Evolutionary conservation across 2,329 filamentous ascomycete genomes (phyloP).

Genomic region (Alternaria sp.): DNA sequence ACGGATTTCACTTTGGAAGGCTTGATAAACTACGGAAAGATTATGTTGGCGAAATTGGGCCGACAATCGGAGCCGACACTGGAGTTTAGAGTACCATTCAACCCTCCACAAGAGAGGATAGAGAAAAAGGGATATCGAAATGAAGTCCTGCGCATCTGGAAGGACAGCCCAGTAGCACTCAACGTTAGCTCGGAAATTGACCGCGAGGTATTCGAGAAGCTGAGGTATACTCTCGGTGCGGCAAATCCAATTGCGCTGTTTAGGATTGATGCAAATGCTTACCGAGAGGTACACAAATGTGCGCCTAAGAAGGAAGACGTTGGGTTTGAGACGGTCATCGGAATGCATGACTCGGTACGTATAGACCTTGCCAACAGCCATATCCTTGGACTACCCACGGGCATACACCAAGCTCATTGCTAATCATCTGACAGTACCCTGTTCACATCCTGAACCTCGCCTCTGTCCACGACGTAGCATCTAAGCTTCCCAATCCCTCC

Average conservation of each 20-base stretch:
- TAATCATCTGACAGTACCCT: conserved; percentile 64
- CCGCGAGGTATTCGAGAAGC: conserved; percentile 66
- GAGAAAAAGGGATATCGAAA: conserved; percentile 65
- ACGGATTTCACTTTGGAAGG: conserved; percentile 43
- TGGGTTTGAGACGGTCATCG: conserved; percentile 70
- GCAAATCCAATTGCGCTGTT: conserved; percentile 73
- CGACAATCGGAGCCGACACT: conserved; percentile 64
- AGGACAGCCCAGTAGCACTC: conserved; percentile 60
- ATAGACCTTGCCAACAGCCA: background rate
- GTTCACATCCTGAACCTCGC: conserved; percentile 72
- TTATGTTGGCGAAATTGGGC: conserved; percentile 45
- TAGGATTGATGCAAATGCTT: conserved; percentile 66
- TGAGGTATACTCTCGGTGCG: conserved; percentile 72
- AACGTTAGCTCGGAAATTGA: conserved; percentile 57
- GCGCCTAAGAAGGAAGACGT: conserved; percentile 66
- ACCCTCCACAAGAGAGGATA: conserved; percentile 66
- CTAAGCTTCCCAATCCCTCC: conserved; percentile 60
- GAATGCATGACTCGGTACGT: conserved; percentile 73
- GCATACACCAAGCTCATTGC: background rate
- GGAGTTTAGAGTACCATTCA: conserved; percentile 72
- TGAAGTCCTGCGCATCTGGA: conserved; percentile 72
- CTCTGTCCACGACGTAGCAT: conserved; percentile 69
- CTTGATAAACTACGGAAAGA: conserved; percentile 43
- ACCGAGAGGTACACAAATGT: conserved; percentile 67
- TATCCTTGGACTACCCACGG: background rate